A percentile compares a stretch with the other conserved stretches of the same genome.
phyloP scores from a whole-genome alignment of 2,329 filamentous ascomycete species.

The Nannizzia gypsea region DNA sequence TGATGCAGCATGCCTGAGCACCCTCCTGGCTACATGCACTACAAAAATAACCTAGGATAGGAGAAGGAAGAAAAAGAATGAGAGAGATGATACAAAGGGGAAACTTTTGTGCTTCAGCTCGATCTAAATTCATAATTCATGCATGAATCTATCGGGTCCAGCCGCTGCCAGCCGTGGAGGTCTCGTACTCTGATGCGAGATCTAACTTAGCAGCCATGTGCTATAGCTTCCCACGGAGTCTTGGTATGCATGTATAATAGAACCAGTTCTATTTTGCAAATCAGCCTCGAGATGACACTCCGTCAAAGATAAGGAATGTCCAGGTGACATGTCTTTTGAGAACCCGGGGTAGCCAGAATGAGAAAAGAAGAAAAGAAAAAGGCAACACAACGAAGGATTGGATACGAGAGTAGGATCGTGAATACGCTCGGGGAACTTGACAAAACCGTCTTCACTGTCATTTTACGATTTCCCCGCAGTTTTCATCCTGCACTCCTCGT shows the following conservation, averaged over 20 bases:
- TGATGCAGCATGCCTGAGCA: neutral
- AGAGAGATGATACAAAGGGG: neutral
- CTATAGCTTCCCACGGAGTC: neutral
- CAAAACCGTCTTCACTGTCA: too few species aligned
- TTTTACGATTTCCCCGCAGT: neutral
- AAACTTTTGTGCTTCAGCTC: neutral
- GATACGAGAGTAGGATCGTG: slow-evolving; percentile 1
- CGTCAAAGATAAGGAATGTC: neutral
- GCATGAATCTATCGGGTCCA: neutral
- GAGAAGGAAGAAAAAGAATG: neutral
- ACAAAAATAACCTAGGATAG: neutral
- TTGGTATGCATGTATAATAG: neutral
- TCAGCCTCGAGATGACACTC: neutral
- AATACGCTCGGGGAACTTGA: neutral
- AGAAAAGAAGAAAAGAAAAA: neutral
- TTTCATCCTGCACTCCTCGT: neutral
- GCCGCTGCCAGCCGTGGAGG: neutral
- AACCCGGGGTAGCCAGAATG: neutral
- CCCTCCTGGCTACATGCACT: neutral
- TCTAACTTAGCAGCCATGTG: neutral
- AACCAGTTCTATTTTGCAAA: neutral
- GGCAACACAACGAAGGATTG: neutral
- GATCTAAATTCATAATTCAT: neutral
- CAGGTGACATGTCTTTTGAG: neutral
- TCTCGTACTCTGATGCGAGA: slow-evolving; percentile 1